phyloP scores from a whole-genome alignment of 2,329 filamentous ascomycete species.

The Sporothrix euskadiensis region DNA sequence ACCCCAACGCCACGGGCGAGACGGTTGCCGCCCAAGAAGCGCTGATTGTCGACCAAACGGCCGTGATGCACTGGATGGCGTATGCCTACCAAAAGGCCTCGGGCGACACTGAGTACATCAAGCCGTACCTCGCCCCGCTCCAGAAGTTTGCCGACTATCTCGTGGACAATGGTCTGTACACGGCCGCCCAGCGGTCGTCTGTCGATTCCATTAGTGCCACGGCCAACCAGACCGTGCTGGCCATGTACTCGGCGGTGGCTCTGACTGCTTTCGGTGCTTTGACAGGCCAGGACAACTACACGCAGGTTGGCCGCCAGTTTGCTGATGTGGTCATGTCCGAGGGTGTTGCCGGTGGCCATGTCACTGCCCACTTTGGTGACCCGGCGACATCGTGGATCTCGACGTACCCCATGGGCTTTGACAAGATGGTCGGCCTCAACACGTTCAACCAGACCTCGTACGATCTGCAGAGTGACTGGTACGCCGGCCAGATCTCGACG shows the following conservation, averaged over 20 bases:
- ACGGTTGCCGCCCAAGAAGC: slow-evolving; percentile 22
- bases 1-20: slow-evolving; percentile 27
- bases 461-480: slow-evolving; percentile 38
- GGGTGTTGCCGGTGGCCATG: slow-evolving; percentile 16
- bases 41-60: slow-evolving; percentile 26
- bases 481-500: slow-evolving; percentile 31
- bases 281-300: slow-evolving; percentile 22
- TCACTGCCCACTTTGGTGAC: slow-evolving; percentile 25
- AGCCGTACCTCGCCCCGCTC: slow-evolving; percentile 19
- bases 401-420: slow-evolving; percentile 34
- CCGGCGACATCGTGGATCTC: slow-evolving; percentile 21
- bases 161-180: slow-evolving; percentile 22
- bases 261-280: slow-evolving; percentile 21
- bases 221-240: slow-evolving; percentile 26
- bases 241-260: slow-evolving; percentile 26
- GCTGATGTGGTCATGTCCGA: slow-evolving; percentile 13
- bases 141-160: slow-evolving; percentile 24
- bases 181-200: slow-evolving; percentile 21
- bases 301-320: slow-evolving; percentile 13
- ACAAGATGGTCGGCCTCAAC: slow-evolving; percentile 39
- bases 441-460: slow-evolving; percentile 35
- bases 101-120: slow-evolving; percentile 21
- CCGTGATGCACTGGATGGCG: slow-evolving; percentile 26
- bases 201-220: slow-evolving; percentile 25
- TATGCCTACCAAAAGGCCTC: slow-evolving; percentile 25